Conservation (phyloP, 306 rosid genomes). For the Acmispon strigosus region DNA sequence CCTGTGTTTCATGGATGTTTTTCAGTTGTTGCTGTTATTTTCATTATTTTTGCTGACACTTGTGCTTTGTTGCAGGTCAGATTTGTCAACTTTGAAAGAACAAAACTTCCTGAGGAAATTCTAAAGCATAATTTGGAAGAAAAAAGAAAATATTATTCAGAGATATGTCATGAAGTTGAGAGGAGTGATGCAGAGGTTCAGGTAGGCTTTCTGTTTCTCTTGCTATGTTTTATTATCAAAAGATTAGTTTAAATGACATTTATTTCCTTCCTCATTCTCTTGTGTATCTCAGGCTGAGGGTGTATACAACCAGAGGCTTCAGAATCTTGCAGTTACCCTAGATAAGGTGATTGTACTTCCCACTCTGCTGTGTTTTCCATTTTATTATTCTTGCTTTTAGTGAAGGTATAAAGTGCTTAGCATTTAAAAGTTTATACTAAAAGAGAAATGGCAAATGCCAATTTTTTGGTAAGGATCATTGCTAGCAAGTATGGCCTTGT, state of each 20-base stretch:
- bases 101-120: conserved; percentile 89
- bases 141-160: conserved; percentile 82
- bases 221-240: background rate
- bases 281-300: conserved; percentile 85
- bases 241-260: background rate
- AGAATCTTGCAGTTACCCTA: conserved; percentile 94
- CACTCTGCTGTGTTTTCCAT: background rate
- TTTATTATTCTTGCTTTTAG: background rate
- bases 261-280: background rate
- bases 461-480: background rate
- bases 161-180: conserved; percentile 86
- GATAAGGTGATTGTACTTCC: conserved; percentile 66
- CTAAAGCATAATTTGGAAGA: conserved; percentile 81
- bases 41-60: conserved; percentile 16
- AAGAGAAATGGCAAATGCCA: background rate
- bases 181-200: conserved; percentile 95
- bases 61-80: conserved; percentile 66
- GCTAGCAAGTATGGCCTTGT: background rate
- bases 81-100: conserved; percentile 81
- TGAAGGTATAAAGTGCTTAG: background rate
- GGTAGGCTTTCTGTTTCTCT: conserved; percentile 37
- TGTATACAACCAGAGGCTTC: conserved; percentile 98
- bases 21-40: background rate
- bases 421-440: background rate
- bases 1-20: conserved; percentile 16